Base-by-base conservation (phyloP, 1,139 yeast genomes). In the Sugiyamaella castrensis region DNA sequence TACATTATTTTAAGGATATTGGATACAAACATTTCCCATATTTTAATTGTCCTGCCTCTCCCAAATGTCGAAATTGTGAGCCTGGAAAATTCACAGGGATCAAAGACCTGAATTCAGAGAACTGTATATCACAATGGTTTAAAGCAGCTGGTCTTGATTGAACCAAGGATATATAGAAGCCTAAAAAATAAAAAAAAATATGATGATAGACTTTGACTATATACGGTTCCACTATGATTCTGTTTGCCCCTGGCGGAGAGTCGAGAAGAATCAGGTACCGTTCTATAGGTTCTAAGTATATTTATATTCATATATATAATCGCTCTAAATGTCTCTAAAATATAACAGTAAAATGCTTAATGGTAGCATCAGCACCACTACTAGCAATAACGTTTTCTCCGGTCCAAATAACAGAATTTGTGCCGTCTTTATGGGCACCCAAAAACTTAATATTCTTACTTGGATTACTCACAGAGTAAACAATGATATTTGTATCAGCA, bases 341-440 rank as follows among this genome's bases (percentile, higher is more conserved):
- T 27, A 50, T 48, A 13, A 68, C 65, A 19, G 55, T 43, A 98
- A 98, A 94, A 33, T 74, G 70, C 69, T 86, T 91, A 50, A 91
- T 73, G 40, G 84, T 76, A 1, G 94, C 89, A 64, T 92, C 99
- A 13, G 82, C 72, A 29, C 99, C 98, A 16, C 80, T 82, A 52
- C 85, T 81, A 6, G 81, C 79, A 42, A 91, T 66, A 15, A 71
- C 69, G 37, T 68, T 64, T 7, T 68, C 73, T 13, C 65, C 69
- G 32, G 73, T 51, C 98, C 98, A 94, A 43, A 71, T 75, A 12
- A 88, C 86, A 32, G 80, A 80, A 41, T 81, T 78, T 41, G 87
- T 88, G 50, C 97, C 98, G 48, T 81, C 91, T 64, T 87, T 89
- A 66, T 92, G 99, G 0, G 96, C 92, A 61, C 86, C 84, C 54